Evolutionary conservation across 2,329 filamentous ascomycete species (phyloP).

Genomic region (Escovopsis sp.): DNA sequence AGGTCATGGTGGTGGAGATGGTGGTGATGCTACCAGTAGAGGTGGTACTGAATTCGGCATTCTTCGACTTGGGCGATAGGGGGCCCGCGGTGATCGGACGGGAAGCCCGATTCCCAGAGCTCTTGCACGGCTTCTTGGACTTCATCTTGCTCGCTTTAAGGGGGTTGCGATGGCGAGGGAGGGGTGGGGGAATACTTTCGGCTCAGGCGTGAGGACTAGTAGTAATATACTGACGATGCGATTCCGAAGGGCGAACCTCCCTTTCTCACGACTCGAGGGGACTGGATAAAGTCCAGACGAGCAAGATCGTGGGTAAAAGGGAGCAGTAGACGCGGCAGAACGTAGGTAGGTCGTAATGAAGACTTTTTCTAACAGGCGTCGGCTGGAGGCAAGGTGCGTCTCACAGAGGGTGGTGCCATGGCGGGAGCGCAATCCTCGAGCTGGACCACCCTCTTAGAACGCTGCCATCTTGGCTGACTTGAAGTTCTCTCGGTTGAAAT

Average conservation of each 20-base stretch:
- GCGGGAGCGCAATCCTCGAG: conserved; percentile 24
- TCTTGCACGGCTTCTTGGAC: conserved; percentile 11
- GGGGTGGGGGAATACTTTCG: too few relatives aligned
- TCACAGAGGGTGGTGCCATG: conserved; percentile 44
- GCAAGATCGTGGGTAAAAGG: too few relatives aligned
- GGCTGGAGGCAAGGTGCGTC: conserved; percentile 12
- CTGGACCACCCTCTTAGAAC: conserved; percentile 39
- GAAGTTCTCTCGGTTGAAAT: background rate
- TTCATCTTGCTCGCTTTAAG: conserved; percentile 5
- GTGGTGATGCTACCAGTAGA: conserved; percentile 17
- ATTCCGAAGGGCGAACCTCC: too few relatives aligned
- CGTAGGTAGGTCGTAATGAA: too few relatives aligned
- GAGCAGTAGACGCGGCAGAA: too few relatives aligned
- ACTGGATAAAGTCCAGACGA: too few relatives aligned
- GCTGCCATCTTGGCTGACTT: conserved; percentile 19
- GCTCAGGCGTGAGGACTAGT: too few relatives aligned
- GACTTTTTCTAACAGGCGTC: background rate
- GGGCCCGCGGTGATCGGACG: conserved; percentile 10
- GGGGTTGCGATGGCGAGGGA: too few relatives aligned
- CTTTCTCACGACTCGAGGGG: too few relatives aligned
- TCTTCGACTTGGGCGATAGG: conserved; percentile 1
- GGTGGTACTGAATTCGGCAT: background rate
- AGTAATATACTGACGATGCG: too few relatives aligned
- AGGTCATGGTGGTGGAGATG: conserved; percentile 21
- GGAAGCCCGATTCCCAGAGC: conserved; percentile 5